Evolutionary conservation across 257 asterid genomes (phyloP).

Genomic region (Echites panduratus): DNA sequence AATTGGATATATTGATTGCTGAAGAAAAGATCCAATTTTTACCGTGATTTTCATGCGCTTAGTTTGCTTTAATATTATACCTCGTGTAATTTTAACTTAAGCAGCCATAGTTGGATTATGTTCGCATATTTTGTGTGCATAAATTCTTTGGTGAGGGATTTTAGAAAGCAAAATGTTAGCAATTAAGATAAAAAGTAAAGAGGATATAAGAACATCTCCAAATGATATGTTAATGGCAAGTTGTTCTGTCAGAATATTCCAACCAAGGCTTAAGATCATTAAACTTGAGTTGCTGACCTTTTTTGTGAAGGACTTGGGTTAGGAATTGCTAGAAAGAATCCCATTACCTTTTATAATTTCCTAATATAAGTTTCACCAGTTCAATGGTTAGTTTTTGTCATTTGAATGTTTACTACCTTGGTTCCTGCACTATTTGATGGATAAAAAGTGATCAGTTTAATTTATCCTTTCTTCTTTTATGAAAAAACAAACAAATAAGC

Average conservation of each 20-base stretch:
- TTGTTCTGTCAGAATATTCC: neutral
- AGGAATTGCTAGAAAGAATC: neutral
- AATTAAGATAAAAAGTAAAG: neutral
- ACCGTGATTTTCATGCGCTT: neutral
- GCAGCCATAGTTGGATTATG: neutral
- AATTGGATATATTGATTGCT: neutral
- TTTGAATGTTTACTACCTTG: neutral
- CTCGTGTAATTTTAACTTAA: neutral
- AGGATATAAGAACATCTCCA: too few species aligned
- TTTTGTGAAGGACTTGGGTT: neutral
- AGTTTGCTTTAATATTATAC: neutral
- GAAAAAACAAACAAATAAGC: neutral
- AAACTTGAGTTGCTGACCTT: neutral
- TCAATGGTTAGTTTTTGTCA: neutral
- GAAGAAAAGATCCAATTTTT: neutral
- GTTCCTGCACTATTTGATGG: neutral
- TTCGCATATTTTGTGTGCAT: neutral
- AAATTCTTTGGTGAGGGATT: neutral
- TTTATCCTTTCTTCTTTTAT: neutral
- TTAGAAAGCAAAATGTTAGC: neutral
- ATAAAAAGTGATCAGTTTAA: neutral
- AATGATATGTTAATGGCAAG: neutral
- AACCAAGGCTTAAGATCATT: neutral
- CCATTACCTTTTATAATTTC: neutral
- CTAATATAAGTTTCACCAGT: neutral